A percentile compares a stretch with the other conserved stretches of the same genome.
These are phyloP conservation scores for Xylaria sp. DNA, from an alignment of 2,329 filamentous ascomycete genomes.

Conservation along the genomic window DNA sequence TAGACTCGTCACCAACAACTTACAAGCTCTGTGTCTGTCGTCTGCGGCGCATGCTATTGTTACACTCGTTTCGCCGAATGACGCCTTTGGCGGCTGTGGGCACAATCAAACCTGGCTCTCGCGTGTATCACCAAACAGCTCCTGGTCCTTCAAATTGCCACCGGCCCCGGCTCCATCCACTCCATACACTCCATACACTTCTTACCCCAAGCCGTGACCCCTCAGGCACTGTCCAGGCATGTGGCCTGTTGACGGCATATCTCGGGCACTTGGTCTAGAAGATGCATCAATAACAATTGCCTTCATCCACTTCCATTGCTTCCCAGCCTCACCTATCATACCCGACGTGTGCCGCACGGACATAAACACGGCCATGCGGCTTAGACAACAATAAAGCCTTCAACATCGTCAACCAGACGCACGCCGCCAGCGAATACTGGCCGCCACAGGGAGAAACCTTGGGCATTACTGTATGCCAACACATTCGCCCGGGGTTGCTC, in stretches of 20 bases:
- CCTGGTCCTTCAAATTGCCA: background rate
- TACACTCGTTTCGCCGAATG: background rate
- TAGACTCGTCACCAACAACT: constrained; percentile 1
- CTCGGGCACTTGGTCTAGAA: too few relatives aligned
- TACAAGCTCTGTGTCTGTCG: too few relatives aligned
- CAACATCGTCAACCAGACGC: constrained; percentile 3
- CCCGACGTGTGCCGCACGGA: background rate
- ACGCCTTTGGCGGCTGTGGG: constrained; percentile 3
- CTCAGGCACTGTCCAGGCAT: background rate
- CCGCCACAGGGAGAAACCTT: constrained; percentile 9
- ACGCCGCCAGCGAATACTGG: constrained; percentile 10
- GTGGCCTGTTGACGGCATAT: background rate
- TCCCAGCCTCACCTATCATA: background rate
- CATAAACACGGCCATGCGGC: background rate
- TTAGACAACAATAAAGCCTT: constrained; percentile 4
- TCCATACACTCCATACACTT: too few relatives aligned
- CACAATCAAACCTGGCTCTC: background rate
- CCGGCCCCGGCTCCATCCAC: background rate
- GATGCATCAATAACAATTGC: background rate
- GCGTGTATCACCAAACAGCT: constrained; percentile 8
- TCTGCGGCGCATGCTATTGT: constrained; percentile 7
- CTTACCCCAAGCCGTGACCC: background rate
- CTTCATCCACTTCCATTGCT: background rate
- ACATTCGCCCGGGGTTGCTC: constrained; percentile 5
- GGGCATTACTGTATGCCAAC: constrained; percentile 24